Evolutionary conservation across 495 filamentous ascomycete genomes (phyloP).

Genomic region (Talaromyces wortmannii): DNA sequence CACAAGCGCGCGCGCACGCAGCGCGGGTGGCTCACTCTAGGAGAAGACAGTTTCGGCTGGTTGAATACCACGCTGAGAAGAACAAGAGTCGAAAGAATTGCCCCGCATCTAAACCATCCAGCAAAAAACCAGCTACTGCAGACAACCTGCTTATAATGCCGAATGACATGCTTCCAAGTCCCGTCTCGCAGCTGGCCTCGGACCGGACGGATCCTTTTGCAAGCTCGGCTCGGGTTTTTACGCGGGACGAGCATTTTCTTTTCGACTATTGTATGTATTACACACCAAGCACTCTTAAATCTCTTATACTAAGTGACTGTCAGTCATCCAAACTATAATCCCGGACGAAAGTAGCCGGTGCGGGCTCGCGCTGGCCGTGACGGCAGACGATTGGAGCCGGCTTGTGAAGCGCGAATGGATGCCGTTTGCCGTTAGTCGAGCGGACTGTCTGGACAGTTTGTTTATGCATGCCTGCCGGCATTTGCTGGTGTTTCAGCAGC

Average conservation of each 20-base stretch:
- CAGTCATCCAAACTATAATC: background rate
- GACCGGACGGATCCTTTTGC: background rate
- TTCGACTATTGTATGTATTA: background rate
- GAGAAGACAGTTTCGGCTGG: background rate
- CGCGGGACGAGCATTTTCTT: background rate
- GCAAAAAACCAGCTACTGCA: background rate
- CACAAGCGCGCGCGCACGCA: background rate
- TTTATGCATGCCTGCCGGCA: background rate
- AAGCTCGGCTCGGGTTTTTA: background rate
- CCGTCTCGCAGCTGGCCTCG: background rate
- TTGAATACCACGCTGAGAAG: background rate
- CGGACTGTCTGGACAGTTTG: background rate
- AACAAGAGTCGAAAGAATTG: background rate
- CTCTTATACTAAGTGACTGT: background rate
- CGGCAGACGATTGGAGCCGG: background rate
- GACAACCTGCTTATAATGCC: background rate
- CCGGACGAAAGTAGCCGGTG: background rate
- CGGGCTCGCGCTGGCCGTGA: background rate
- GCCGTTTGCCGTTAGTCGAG: background rate
- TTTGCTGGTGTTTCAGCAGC: background rate
- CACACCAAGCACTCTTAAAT: background rate
- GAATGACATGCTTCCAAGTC: background rate
- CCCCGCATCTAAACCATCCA: background rate
- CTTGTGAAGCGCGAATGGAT: background rate
- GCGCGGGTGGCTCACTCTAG: background rate